Evolutionary conservation across 495 filamentous ascomycete genomes (phyloP).

Genomic region (Xeromyces bisporus): DNA sequence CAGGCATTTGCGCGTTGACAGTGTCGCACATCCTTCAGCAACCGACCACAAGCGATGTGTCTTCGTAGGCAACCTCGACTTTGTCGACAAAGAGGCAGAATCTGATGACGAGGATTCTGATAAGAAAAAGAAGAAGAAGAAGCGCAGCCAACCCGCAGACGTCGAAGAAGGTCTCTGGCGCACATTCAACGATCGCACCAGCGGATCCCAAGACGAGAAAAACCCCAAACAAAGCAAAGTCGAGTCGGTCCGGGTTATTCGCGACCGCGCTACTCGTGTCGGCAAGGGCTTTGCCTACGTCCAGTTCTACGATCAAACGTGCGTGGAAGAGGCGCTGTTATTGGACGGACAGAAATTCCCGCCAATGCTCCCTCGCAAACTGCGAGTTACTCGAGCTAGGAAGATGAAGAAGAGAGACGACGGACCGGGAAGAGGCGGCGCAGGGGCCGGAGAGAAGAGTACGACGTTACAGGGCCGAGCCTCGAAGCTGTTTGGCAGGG

Average conservation of each 20-base stretch:
- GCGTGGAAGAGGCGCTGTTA: slow-evolving; percentile 74
- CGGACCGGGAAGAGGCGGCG: slow-evolving; percentile 18
- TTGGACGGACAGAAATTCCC: slow-evolving; percentile 83
- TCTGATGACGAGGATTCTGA: slow-evolving; percentile 35
- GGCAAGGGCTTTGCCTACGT: slow-evolving; percentile 98
- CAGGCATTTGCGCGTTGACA: slow-evolving; percentile 80
- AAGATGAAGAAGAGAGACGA: slow-evolving; percentile 51
- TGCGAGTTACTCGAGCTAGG: slow-evolving; percentile 76
- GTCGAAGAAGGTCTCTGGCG: slow-evolving; percentile 93
- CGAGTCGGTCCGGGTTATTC: slow-evolving; percentile 85
- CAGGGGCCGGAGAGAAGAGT: slow-evolving; percentile 41
- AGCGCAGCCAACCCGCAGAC: slow-evolving; percentile 56
- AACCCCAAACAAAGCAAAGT: slow-evolving; percentile 47
- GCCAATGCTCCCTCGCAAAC: slow-evolving; percentile 70
- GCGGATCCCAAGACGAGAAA: slow-evolving; percentile 28
- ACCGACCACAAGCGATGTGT: slow-evolving; percentile 78
- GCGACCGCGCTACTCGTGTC: slow-evolving; percentile 76
- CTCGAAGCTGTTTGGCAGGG: slow-evolving; percentile 62
- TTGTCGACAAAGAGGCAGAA: slow-evolving; percentile 66
- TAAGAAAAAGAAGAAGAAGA: slow-evolving; percentile 48
- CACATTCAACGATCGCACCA: slow-evolving; percentile 43
- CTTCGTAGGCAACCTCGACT: slow-evolving; percentile 92
- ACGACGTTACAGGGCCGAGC: slow-evolving; percentile 66
- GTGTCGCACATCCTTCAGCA: slow-evolving; percentile 68
- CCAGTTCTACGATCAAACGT: slow-evolving; percentile 78